Conservation (phyloP, 1,139 yeast genomes). For the Debaryomyces singareniensis region DNA sequence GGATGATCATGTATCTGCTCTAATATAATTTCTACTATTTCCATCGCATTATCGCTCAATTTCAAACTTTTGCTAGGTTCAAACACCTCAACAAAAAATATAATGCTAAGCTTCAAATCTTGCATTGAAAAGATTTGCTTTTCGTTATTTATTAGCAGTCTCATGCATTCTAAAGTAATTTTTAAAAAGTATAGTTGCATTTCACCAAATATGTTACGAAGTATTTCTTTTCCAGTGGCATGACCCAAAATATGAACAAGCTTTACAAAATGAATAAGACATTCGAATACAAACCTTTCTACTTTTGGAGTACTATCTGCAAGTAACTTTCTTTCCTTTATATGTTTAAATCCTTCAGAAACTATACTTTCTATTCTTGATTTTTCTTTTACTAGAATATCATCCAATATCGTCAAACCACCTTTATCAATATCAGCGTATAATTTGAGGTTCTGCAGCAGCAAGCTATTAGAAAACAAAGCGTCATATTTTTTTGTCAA, state of each 20-base stretch:
- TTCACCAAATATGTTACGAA: constrained; percentile 32
- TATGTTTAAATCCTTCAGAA: constrained; percentile 18
- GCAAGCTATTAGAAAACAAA: constrained; percentile 31
- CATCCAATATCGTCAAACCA: constrained; percentile 35
- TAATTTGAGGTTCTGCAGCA: constrained; percentile 33
- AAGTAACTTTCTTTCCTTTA: not conserved
- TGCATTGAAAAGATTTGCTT: constrained; percentile 9
- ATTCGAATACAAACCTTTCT: constrained; percentile 37
- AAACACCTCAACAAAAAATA: constrained; percentile 36
- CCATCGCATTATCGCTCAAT: constrained; percentile 32
- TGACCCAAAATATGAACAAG: constrained; percentile 38
- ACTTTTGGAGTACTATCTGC: constrained; percentile 21
- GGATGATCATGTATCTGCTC: constrained; percentile 25
- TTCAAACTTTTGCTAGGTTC: constrained; percentile 29
- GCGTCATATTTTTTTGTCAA: constrained; percentile 29
- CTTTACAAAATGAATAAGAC: constrained; percentile 37
- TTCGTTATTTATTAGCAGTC: constrained; percentile 16
- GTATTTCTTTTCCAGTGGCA: constrained; percentile 32
- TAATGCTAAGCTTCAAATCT: constrained; percentile 32
- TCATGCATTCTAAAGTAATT: constrained; percentile 25
- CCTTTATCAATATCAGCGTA: constrained; percentile 42
- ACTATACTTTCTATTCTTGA: constrained; percentile 26
- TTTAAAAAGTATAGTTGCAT: constrained; percentile 33
- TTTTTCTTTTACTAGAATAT: constrained; percentile 34
- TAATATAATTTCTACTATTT: constrained; percentile 28